Conservation (phyloP, 306 rosid species). For the Betula pendula region DNA sequence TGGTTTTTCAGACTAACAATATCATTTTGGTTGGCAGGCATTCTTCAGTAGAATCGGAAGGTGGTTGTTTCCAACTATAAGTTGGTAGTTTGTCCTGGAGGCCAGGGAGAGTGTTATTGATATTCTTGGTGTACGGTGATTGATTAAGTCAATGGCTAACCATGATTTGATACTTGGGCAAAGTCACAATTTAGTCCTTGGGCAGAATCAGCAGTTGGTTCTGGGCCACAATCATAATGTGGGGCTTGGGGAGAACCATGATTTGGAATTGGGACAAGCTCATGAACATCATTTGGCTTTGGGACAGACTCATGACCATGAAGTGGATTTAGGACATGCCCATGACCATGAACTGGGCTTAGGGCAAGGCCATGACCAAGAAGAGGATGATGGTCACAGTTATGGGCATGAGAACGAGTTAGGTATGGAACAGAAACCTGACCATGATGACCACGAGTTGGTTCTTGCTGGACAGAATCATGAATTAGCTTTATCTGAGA, state of each 20-base stretch:
- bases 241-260: conserved; percentile 59
- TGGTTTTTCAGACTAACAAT: conserved; percentile 18
- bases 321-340: conserved; percentile 53
- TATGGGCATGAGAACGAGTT: conserved; percentile 58
- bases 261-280: conserved; percentile 54
- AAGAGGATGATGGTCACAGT: conserved; percentile 50
- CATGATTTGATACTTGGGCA: conserved; percentile 77
- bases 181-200: conserved; percentile 57
- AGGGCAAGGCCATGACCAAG: conserved; percentile 59
- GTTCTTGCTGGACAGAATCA: conserved; percentile 51
- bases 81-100: conserved; percentile 27
- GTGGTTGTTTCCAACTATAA: conserved; percentile 13
- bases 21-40: conserved; percentile 44
- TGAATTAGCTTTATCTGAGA: conserved; percentile 46
- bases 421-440: conserved; percentile 71
- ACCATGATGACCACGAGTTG: conserved; percentile 58
- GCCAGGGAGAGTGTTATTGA: conserved; percentile 25
- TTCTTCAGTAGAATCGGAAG: conserved; percentile 24
- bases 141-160: conserved; percentile 56
- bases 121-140: conserved; percentile 21
- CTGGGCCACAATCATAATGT: conserved; percentile 59
- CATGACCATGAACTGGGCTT: conserved; percentile 59
- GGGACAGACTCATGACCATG: conserved; percentile 57
- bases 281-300: conserved; percentile 53
- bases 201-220: conserved; percentile 70